Evolutionary conservation across 2,329 filamentous ascomycete species (phyloP).

Genomic region (Talaromyces sp.): DNA sequence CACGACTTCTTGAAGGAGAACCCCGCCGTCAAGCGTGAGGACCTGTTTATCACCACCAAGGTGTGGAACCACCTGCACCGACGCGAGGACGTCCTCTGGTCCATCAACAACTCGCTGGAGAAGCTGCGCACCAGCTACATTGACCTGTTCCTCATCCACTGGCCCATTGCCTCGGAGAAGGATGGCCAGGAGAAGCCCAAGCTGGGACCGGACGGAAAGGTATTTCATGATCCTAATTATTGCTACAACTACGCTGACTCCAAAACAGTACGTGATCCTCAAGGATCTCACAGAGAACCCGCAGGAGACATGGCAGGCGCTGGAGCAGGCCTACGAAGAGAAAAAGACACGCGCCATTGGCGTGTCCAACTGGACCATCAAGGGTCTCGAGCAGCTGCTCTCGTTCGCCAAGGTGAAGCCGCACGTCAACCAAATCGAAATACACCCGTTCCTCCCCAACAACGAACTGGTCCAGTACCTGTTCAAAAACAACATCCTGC

Average conservation of each 20-base stretch:
- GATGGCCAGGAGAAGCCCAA: conserved; percentile 43
- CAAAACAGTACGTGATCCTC: conserved; percentile 53
- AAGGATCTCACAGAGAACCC: conserved; percentile 62
- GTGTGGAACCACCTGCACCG: conserved; percentile 51
- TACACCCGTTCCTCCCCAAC: conserved; percentile 46
- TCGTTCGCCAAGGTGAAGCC: conserved; percentile 38
- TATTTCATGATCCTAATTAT: conserved; percentile 13
- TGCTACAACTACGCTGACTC: background rate
- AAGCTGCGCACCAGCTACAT: conserved; percentile 66
- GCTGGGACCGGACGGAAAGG: conserved; percentile 49
- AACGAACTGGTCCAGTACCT: conserved; percentile 38
- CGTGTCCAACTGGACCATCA: conserved; percentile 67
- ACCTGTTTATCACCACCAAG: conserved; percentile 50
- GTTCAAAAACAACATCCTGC: conserved; percentile 35
- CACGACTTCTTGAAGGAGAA: conserved; percentile 51
- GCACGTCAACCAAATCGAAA: conserved; percentile 42
- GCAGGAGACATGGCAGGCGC: conserved; percentile 58
- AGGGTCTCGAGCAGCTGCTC: conserved; percentile 43
- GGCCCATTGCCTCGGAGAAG: conserved; percentile 48
- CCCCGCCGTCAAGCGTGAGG: conserved; percentile 42
- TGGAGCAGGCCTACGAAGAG: conserved; percentile 55
- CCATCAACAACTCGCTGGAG: conserved; percentile 56
- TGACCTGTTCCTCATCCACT: conserved; percentile 61
- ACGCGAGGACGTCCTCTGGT: conserved; percentile 41
- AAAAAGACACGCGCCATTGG: conserved; percentile 67